These are phyloP conservation scores for Neodidymelliopsis sp. DNA, from an alignment of 2,329 filamentous ascomycete genomes.

Conservation along the genomic window DNA sequence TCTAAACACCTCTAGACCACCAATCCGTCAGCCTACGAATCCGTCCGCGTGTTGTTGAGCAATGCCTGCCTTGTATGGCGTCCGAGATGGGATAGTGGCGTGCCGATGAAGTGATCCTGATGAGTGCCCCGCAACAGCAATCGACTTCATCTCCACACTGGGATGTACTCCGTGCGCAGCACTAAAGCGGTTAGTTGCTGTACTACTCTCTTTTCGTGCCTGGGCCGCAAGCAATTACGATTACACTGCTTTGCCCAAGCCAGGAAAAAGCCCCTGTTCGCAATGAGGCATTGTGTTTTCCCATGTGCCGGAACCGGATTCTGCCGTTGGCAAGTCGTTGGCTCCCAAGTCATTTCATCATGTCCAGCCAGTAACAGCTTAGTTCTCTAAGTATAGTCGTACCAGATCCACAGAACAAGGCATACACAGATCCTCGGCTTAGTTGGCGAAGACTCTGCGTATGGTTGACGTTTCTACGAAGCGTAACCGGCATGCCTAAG, in stretches of 20 bases:
- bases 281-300: slow-evolving; percentile 24
- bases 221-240: slow-evolving; percentile 26
- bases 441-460: slow-evolving; percentile 30
- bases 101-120: slow-evolving; percentile 25
- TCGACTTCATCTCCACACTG: slow-evolving; percentile 20
- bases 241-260: slow-evolving; percentile 26
- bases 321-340: slow-evolving; percentile 18
- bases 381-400: slow-evolving; percentile 28
- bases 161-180: slow-evolving; percentile 24
- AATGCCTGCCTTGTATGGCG: slow-evolving; percentile 3
- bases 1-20: background rate
- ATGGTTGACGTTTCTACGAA: slow-evolving; percentile 37
- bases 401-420: slow-evolving; percentile 34
- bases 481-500: slow-evolving; percentile 25
- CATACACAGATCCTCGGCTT: slow-evolving; percentile 26
- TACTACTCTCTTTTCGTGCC: slow-evolving; percentile 30
- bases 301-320: slow-evolving; percentile 32
- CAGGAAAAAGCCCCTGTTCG: slow-evolving; percentile 36
- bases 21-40: background rate
- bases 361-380: slow-evolving; percentile 37
- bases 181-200: slow-evolving; percentile 23
- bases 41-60: slow-evolving; percentile 10
- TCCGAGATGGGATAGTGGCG: slow-evolving; percentile 12
- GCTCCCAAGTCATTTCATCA: slow-evolving; percentile 45
- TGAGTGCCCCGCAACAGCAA: slow-evolving; percentile 26